phyloP scores from a whole-genome alignment of 164 flowering plant species.

The Nelumbo lutea region DNA sequence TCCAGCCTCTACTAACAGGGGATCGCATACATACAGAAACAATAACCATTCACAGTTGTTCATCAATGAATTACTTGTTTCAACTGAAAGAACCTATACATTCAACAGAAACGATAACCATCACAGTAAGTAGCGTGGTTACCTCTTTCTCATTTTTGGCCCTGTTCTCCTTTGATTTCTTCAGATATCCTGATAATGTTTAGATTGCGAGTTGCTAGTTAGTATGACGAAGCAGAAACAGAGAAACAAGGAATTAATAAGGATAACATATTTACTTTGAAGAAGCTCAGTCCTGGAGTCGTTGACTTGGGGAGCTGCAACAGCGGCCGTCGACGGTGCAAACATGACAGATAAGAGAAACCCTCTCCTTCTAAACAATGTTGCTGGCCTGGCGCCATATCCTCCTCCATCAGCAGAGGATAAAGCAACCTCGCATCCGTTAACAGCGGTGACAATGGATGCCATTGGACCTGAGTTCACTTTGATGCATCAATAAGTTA shows the following conservation, averaged over 20 bases:
- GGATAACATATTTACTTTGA: conserved; percentile 28
- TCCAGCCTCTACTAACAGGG: conserved; percentile 56
- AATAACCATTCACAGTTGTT: not conserved
- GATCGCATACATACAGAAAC: not conserved
- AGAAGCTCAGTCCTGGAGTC: conserved; percentile 53
- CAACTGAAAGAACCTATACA: not conserved
- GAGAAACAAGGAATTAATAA: not conserved
- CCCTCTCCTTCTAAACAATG: conserved; percentile 39
- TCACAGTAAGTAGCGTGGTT: not conserved
- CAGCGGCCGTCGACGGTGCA: conserved; percentile 11
- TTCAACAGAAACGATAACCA: too few species aligned
- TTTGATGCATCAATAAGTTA: not conserved
- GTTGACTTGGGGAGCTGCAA: conserved; percentile 17
- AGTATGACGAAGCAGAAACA: not conserved
- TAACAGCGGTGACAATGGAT: conserved; percentile 15
- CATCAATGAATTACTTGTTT: not conserved
- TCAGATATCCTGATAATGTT: conserved; percentile 48
- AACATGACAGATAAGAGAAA: conserved; percentile 29
- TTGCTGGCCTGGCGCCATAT: conserved; percentile 4
- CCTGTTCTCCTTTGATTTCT: conserved; percentile 85
- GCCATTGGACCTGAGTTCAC: not conserved
- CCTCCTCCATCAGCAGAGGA: conserved; percentile 26
- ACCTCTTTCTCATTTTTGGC: conserved; percentile 89
- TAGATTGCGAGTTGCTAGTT: not conserved
- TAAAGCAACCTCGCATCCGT: conserved; percentile 32